Conservation (phyloP, 2,329 filamentous ascomycete genomes). For the Neonectria magnoliae region DNA sequence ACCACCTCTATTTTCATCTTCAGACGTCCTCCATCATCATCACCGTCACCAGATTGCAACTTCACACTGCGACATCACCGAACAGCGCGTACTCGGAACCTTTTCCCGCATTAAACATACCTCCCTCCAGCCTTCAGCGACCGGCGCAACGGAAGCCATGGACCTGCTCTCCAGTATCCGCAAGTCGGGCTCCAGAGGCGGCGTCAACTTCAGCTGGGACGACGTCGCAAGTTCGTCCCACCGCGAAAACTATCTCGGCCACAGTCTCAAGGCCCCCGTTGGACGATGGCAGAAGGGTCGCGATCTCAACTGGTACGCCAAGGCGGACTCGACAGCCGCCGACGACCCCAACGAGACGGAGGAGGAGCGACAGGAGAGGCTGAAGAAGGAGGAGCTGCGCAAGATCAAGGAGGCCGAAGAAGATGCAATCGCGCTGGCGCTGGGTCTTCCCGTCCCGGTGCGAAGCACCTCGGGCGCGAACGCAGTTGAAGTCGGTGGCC, state of each 20-base stretch:
- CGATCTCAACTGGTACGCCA: slow-evolving; percentile 72
- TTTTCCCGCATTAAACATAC: not conserved
- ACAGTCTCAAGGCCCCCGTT: slow-evolving; percentile 91
- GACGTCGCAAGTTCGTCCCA: slow-evolving; percentile 88
- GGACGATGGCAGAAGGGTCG: slow-evolving; percentile 90
- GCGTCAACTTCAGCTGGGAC: slow-evolving; percentile 96
- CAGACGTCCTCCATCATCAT: not conserved
- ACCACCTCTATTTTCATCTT: not conserved
- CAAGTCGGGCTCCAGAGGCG: slow-evolving; percentile 90
- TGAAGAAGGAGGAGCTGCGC: slow-evolving; percentile 80
- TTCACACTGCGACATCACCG: not conserved
- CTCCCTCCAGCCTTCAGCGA: not conserved
- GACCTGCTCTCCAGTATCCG: slow-evolving; percentile 93
- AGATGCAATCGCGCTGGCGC: slow-evolving; percentile 84
- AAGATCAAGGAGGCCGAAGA: slow-evolving; percentile 91
- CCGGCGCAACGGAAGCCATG: slow-evolving; percentile 64
- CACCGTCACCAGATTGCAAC: not conserved
- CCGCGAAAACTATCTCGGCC: slow-evolving; percentile 89
- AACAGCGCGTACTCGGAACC: too few species aligned
- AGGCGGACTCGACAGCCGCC: slow-evolving; percentile 56
- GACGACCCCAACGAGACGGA: slow-evolving; percentile 65
- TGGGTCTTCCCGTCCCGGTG: slow-evolving; percentile 79
- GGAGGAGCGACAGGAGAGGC: slow-evolving; percentile 66
- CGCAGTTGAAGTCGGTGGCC: slow-evolving; percentile 69
- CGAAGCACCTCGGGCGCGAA: slow-evolving; percentile 71